A percentile compares a stretch with the other conserved stretches of the same genome.
These are phyloP conservation scores for Aspergillus cavernicola DNA, from an alignment of 495 filamentous ascomycete species.

Conservation along the genomic window DNA sequence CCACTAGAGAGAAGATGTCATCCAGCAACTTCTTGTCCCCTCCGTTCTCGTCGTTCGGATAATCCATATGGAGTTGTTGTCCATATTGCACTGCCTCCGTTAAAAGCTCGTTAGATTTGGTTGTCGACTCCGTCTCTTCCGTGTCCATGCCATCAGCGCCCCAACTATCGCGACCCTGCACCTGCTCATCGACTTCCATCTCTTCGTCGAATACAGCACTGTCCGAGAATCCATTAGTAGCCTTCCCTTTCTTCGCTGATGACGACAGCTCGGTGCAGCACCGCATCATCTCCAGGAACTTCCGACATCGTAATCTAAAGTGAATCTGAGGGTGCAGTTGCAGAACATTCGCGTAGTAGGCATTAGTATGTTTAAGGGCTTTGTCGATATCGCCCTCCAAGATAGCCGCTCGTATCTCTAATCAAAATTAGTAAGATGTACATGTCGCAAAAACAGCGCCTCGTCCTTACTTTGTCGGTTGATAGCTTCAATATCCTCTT, in stretches of 20 bases:
- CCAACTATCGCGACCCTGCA: constrained; percentile 44
- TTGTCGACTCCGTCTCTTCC: constrained; percentile 35
- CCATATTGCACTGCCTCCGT: constrained; percentile 77
- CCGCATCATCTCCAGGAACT: constrained; percentile 95
- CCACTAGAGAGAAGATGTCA: constrained; percentile 86
- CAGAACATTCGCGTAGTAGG: constrained; percentile 77
- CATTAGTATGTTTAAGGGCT: constrained; percentile 75
- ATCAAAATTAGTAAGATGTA: constrained; percentile 13
- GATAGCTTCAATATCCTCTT: constrained; percentile 83
- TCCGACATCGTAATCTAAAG: constrained; percentile 85
- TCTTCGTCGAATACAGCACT: constrained; percentile 62
- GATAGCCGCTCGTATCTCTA: constrained; percentile 83
- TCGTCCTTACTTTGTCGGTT: constrained; percentile 72
- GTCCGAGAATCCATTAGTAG: constrained; percentile 30
- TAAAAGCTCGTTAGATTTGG: constrained; percentile 53
- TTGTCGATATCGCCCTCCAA: constrained; percentile 91
- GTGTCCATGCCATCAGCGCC: constrained; percentile 54
- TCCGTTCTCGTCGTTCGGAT: constrained; percentile 59
- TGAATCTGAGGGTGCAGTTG: constrained; percentile 82
- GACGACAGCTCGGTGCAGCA: constrained; percentile 63
- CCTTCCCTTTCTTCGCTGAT: constrained; percentile 34
- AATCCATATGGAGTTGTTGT: constrained; percentile 71
- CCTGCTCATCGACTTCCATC: constrained; percentile 78
- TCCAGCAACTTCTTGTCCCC: constrained; percentile 71
- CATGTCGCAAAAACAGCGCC: neutral